Percentiles rank a stretch among this genome's conserved stretches.
Evolutionary conservation across 768 basidiomycete genomes (phyloP).

Genomic region (Strobilomyces dryophilus): DNA sequence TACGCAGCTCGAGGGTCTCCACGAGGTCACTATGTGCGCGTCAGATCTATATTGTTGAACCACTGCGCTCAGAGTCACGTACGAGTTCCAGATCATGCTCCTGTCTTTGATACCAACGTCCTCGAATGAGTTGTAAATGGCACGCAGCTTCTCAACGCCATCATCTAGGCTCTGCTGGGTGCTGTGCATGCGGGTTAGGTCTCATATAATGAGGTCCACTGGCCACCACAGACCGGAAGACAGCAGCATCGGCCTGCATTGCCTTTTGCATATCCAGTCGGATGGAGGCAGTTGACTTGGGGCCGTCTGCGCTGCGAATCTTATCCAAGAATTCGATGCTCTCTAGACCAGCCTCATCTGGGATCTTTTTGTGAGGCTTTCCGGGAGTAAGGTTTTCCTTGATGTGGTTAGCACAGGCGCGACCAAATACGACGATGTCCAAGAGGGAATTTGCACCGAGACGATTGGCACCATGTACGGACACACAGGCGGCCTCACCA

Average conservation of each 20-base stretch:
- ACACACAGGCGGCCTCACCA: constrained; percentile 98
- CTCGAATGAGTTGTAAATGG: constrained; percentile 85
- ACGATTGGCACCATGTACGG: constrained; percentile 98
- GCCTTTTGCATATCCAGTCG: constrained; percentile 97
- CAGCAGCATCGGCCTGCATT: constrained; percentile 97
- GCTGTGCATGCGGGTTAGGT: constrained; percentile 35
- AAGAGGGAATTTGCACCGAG: constrained; percentile 98
- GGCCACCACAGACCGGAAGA: constrained; percentile 67
- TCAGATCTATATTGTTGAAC: constrained; percentile 5
- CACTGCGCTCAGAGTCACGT: constrained; percentile 27
- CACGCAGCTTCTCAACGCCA: constrained; percentile 82
- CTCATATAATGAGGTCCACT: background rate
- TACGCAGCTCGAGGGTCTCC: constrained; percentile 96
- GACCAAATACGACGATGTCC: constrained; percentile 98
- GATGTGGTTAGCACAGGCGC: constrained; percentile 98
- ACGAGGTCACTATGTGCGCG: constrained; percentile 70
- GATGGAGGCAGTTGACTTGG: constrained; percentile 84
- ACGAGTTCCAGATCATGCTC: constrained; percentile 99
- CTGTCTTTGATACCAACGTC: constrained; percentile 96
- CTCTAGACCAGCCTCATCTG: constrained; percentile 79
- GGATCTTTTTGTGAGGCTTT: constrained; percentile 84
- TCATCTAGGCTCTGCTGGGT: constrained; percentile 88
- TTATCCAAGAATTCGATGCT: constrained; percentile 87
- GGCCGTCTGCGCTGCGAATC: constrained; percentile 78
- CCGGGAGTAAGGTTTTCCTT: constrained; percentile 86